Conservation (phyloP, 1,139 yeast genomes). For the Maudiozyma humilis region DNA sequence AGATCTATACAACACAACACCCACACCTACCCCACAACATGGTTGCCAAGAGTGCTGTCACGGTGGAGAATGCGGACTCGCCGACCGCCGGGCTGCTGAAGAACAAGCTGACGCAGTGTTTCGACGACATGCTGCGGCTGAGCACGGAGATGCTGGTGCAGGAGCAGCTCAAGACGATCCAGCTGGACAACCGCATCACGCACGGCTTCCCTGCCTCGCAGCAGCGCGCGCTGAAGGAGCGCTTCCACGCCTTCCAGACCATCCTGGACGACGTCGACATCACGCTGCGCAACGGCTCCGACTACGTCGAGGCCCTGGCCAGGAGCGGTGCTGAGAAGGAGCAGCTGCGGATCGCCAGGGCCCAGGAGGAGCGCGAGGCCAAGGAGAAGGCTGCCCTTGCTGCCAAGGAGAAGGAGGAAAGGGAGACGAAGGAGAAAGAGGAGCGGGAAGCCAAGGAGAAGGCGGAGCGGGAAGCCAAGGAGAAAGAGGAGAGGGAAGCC, state of each 20-base stretch:
- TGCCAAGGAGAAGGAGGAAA: conserved; percentile 12
- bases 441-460: conserved; percentile 13
- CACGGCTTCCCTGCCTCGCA: conserved; percentile 25
- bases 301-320: conserved; percentile 29
- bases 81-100: conserved; percentile 10
- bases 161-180: conserved; percentile 31
- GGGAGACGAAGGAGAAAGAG: conserved; percentile 16
- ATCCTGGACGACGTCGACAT: conserved; percentile 34
- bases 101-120: conserved; percentile 28
- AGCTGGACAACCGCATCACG: conserved; percentile 23
- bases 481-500: conserved; percentile 8
- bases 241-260: conserved; percentile 25
- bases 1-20: too few relatives aligned
- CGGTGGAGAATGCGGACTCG: conserved; percentile 3
- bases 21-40: too few relatives aligned
- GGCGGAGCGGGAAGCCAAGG: conserved; percentile 10
- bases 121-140: conserved; percentile 28
- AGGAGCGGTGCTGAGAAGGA: conserved; percentile 20
- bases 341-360: conserved; percentile 6
- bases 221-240: conserved; percentile 23
- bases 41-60: conserved; percentile 5
- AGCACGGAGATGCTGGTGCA: conserved; percentile 30
- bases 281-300: conserved; percentile 32
- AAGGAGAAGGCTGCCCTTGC: conserved; percentile 15
- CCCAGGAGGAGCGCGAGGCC: conserved; percentile 15